These are phyloP conservation scores for Dichotomocladium elegans DNA, from an alignment of 371 early-diverging fungal species.

Conservation along the genomic window DNA sequence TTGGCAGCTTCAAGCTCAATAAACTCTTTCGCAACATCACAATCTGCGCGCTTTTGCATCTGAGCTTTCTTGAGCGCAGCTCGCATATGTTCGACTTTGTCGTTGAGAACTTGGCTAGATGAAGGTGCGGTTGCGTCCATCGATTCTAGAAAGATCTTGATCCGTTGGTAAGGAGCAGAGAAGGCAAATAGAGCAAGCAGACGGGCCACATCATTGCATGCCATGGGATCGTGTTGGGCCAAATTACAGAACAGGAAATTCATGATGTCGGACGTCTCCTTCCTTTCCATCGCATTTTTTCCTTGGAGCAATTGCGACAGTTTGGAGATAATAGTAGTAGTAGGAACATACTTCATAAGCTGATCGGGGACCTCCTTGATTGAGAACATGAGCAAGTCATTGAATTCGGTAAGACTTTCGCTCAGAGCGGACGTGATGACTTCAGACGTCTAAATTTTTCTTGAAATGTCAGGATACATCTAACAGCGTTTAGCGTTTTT, in stretches of 20 bases:
- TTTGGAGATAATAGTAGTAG: conserved; percentile 32
- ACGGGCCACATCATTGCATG: conserved; percentile 20
- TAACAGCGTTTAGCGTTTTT: not conserved
- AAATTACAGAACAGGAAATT: conserved; percentile 30
- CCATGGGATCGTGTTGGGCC: conserved; percentile 17
- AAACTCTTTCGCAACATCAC: conserved; percentile 17
- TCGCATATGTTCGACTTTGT: conserved; percentile 15
- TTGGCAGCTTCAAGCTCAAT: conserved; percentile 30
- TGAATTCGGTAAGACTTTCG: conserved; percentile 50
- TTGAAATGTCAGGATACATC: not conserved
- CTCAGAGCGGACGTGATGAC: conserved; percentile 53
- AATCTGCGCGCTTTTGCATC: not conserved
- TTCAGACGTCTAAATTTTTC: conserved; percentile 20
- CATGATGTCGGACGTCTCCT: conserved; percentile 21
- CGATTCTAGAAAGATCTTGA: conserved; percentile 1
- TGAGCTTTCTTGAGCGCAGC: conserved; percentile 5
- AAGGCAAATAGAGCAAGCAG: conserved; percentile 30
- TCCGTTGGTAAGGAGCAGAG: conserved; percentile 15
- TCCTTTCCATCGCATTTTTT: conserved; percentile 19
- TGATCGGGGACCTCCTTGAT: conserved; percentile 32
- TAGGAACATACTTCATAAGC: conserved; percentile 25
- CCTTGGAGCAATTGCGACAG: conserved; percentile 21
- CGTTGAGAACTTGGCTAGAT: conserved; percentile 1
- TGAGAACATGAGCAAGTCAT: conserved; percentile 33
- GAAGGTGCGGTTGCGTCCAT: not conserved